A percentile compares a stretch with the other conserved stretches of the same genome.
Evolutionary conservation across 2,329 filamentous ascomycete genomes (phyloP).

Genomic region (Fusarium multiceps): DNA sequence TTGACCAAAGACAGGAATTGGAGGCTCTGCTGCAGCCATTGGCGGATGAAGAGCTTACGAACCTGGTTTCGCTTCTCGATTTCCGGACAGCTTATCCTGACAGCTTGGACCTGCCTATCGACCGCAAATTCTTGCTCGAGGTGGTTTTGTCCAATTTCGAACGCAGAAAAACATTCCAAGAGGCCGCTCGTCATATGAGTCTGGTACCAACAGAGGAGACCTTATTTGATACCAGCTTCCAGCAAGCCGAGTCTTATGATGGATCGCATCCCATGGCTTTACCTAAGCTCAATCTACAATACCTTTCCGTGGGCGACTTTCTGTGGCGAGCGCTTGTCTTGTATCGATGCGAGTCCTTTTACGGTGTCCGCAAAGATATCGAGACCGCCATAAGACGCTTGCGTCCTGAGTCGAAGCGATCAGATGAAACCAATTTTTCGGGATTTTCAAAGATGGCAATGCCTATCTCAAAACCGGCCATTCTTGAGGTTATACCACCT

Average conservation of each 20-base stretch:
- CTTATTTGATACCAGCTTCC: conserved; percentile 81
- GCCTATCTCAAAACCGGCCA: conserved; percentile 84
- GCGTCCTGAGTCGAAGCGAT: conserved; percentile 72
- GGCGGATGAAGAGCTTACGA: conserved; percentile 77
- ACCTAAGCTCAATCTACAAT: conserved; percentile 95
- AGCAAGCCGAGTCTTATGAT: conserved; percentile 87
- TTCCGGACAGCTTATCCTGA: conserved; percentile 86
- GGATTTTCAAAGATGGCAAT: conserved; percentile 94
- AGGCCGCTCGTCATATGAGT: conserved; percentile 75
- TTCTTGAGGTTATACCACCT: conserved; percentile 86
- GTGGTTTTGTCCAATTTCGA: conserved; percentile 81
- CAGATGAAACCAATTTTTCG: conserved; percentile 77
- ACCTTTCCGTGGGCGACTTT: conserved; percentile 94
- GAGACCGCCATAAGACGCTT: conserved; percentile 84
- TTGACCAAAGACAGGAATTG: conserved; percentile 83
- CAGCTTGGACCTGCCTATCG: conserved; percentile 70
- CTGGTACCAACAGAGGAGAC: conserved; percentile 85
- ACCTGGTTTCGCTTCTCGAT: conserved; percentile 77
- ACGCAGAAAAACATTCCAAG: conserved; percentile 83
- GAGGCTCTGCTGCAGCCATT: conserved; percentile 78
- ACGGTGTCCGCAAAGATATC: conserved; percentile 91
- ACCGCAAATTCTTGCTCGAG: conserved; percentile 75
- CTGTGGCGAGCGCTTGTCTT: conserved; percentile 94
- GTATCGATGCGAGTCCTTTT: conserved; percentile 91
- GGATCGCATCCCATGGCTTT: conserved; percentile 88